Conservation (phyloP, 495 filamentous ascomycete species). For the Penicillium argentinense region DNA sequence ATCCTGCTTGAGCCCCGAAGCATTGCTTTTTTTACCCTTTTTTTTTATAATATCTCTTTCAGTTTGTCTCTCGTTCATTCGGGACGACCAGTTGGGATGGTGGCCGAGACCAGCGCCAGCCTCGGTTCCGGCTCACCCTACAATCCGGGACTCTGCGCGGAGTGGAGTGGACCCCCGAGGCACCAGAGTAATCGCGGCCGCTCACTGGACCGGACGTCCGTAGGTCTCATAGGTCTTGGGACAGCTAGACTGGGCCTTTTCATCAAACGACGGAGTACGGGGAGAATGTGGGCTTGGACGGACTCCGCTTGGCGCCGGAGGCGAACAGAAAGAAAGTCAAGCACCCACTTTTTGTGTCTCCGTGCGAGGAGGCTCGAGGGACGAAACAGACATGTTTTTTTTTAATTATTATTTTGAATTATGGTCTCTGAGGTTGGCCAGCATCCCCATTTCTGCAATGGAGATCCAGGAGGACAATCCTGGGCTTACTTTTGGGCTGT, state of each 20-base stretch:
- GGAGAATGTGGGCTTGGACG: neutral
- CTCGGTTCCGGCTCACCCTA: neutral
- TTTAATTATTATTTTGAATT: too few relatives aligned
- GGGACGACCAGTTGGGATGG: neutral
- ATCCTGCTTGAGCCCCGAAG: neutral
- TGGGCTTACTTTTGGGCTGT: too few relatives aligned
- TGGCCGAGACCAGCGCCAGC: neutral
- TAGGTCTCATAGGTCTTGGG: slow-evolving; percentile 5
- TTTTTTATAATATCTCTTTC: neutral
- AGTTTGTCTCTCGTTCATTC: neutral
- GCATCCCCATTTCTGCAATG: too few relatives aligned
- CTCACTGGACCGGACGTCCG: slow-evolving; percentile 28
- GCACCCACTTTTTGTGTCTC: slow-evolving; percentile 2
- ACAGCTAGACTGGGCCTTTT: too few relatives aligned
- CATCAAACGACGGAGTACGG: neutral
- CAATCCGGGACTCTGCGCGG: neutral
- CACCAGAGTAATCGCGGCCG: slow-evolving; percentile 5
- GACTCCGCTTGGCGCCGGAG: slow-evolving; percentile 16
- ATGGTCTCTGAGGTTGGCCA: too few relatives aligned
- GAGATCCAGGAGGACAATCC: too few relatives aligned
- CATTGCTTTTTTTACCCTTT: neutral
- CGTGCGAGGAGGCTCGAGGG: neutral
- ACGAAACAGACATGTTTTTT: too few relatives aligned
- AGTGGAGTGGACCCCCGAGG: slow-evolving; percentile 10
- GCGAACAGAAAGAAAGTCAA: slow-evolving; percentile 10